Conservation (phyloP, 352 stramenopile species). For the Blastocystis sp. region DNA sequence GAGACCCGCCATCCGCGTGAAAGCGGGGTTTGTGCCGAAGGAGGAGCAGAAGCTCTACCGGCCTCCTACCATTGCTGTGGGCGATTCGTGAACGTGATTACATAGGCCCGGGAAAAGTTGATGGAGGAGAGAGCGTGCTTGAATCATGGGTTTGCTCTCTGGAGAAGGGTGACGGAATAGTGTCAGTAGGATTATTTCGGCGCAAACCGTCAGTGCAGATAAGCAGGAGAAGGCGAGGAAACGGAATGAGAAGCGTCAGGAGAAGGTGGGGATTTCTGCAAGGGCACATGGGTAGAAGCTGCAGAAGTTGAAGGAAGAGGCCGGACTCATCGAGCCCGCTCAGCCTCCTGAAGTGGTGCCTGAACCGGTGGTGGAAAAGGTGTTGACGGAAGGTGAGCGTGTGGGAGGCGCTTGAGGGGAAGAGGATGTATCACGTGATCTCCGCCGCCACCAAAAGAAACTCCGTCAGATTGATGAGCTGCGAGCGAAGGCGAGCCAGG, state of each 20-base stretch:
- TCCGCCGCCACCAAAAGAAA: slow-evolving; percentile 15
- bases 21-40: slow-evolving; percentile 43
- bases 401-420: not conserved
- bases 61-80: slow-evolving; percentile 14
- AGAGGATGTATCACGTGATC: not conserved
- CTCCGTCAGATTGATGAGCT: slow-evolving; percentile 43
- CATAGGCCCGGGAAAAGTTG: slow-evolving; percentile 3
- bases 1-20: slow-evolving; percentile 44
- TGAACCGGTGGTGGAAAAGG: not conserved
- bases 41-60: slow-evolving; percentile 54
- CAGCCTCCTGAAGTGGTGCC: not conserved
- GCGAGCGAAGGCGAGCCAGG: not conserved
- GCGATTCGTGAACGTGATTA: not conserved
- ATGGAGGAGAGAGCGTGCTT: not conserved
- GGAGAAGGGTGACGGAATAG: not conserved
- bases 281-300: not conserved
- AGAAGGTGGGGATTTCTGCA: not conserved
- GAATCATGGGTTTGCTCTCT: not conserved
- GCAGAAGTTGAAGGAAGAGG: not conserved
- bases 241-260: not conserved
- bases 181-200: not conserved
- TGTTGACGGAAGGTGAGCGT: not conserved
- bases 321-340: not conserved
- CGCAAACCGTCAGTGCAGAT: not conserved
- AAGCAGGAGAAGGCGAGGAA: not conserved